These are phyloP conservation scores for Xerocomus minutiporus DNA, from an alignment of 1,284 basidiomycete species.

Conservation along the genomic window DNA sequence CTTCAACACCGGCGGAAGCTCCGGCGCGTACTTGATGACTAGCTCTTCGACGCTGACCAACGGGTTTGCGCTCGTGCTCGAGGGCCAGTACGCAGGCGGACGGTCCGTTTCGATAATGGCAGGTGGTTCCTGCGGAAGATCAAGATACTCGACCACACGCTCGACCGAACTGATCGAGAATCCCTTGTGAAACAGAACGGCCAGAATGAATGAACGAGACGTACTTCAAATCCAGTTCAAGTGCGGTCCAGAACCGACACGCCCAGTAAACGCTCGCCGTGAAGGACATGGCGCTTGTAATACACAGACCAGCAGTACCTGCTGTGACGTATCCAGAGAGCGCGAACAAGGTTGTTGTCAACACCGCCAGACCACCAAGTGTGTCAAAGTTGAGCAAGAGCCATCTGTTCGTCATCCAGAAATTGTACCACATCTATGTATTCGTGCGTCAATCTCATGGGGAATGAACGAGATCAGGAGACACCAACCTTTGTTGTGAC, in stretches of 20 bases:
- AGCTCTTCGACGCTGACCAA: slow-evolving; percentile 68
- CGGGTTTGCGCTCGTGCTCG: slow-evolving; percentile 51
- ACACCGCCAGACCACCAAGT: slow-evolving; percentile 60
- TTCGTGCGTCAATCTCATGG: not conserved
- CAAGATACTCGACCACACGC: slow-evolving; percentile 83
- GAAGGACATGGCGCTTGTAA: slow-evolving; percentile 70
- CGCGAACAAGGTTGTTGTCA: slow-evolving; percentile 71
- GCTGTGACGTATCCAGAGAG: slow-evolving; percentile 62
- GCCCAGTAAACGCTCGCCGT: slow-evolving; percentile 64
- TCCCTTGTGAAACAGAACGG: slow-evolving; percentile 50
- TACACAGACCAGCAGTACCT: slow-evolving; percentile 81
- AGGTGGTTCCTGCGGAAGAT: slow-evolving; percentile 83
- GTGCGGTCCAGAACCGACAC: slow-evolving; percentile 55
- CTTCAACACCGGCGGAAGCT: slow-evolving; percentile 79
- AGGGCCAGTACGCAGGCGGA: slow-evolving; percentile 85
- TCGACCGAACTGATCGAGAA: slow-evolving; percentile 75
- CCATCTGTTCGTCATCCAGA: slow-evolving; percentile 83
- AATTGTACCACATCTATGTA: slow-evolving; percentile 65
- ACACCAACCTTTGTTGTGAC: slow-evolving; percentile 52
- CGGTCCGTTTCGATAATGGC: slow-evolving; percentile 61
- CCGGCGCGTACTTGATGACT: slow-evolving; percentile 77
- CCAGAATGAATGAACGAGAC: not conserved
- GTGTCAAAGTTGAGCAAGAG: slow-evolving; percentile 72
- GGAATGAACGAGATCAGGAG: not conserved
- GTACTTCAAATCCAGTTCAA: slow-evolving; percentile 38